A percentile compares a stretch with the other conserved stretches of the same genome.
phyloP scores from a whole-genome alignment of 768 basidiomycete genomes.

The Flagelloscypha sp. region DNA sequence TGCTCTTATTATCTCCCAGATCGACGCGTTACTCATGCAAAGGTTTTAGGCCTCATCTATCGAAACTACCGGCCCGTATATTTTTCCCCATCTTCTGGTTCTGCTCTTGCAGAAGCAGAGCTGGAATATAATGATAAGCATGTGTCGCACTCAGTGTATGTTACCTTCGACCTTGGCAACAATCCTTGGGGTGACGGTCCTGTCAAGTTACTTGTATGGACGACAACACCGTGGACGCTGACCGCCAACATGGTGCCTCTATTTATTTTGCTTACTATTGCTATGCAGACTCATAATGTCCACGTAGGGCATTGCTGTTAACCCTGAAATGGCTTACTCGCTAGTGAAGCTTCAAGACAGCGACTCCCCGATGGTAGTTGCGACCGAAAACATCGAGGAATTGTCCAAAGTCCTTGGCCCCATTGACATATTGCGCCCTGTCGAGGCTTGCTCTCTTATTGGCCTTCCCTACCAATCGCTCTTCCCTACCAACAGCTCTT shows the following conservation, averaged over 20 bases:
- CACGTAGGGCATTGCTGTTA: constrained; percentile 78
- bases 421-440: constrained; percentile 25
- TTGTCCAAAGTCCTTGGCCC: constrained; percentile 20
- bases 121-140: constrained; percentile 86
- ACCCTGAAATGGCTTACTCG: constrained; percentile 62
- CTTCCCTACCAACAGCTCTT: constrained; percentile 36
- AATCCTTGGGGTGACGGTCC: constrained; percentile 23
- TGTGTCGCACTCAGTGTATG: constrained; percentile 80
- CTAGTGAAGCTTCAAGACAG: constrained; percentile 28
- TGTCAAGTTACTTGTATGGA: constrained; percentile 78
- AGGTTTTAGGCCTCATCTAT: constrained; percentile 66
- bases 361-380: constrained; percentile 28
- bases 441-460: constrained; percentile 45
- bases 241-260: constrained; percentile 83
- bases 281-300: constrained; percentile 6
- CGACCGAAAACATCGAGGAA: constrained; percentile 39
- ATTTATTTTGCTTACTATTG: constrained; percentile 1
- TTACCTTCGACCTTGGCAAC: constrained; percentile 59
- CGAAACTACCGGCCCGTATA: constrained; percentile 85
- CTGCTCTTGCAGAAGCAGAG: constrained; percentile 93
- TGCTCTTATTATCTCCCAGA: constrained; percentile 3
- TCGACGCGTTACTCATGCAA: background rate
- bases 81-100: constrained; percentile 90
- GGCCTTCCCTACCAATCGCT: constrained; percentile 52
- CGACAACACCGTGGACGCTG: constrained; percentile 96